Conservation (phyloP, 768 basidiomycete species). For the Clitopilus hobsonii region DNA sequence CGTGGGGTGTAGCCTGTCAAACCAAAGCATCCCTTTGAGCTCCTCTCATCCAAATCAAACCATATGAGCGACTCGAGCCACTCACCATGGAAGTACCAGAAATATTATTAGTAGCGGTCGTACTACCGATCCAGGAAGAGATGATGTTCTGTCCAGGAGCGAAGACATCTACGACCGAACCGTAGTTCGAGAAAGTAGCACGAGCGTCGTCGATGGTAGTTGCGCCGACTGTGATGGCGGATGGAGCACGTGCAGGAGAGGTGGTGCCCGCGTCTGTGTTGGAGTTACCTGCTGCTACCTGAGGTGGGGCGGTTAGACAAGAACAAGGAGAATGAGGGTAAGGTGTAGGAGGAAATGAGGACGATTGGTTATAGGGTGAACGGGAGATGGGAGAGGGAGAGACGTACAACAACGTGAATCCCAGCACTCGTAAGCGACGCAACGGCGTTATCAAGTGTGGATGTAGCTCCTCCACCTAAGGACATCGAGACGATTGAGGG, state of each 20-base stretch:
- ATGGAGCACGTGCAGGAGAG: conserved; percentile 26
- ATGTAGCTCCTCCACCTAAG: conserved; percentile 2
- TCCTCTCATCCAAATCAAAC: too few species aligned
- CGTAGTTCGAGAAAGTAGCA: conserved; percentile 31
- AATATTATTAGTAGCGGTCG: conserved; percentile 18
- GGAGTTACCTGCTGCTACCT: conserved; percentile 25
- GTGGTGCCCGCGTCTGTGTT: conserved; percentile 19
- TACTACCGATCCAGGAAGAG: conserved; percentile 13
- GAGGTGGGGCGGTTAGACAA: too few species aligned
- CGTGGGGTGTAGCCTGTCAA: conserved; percentile 33
- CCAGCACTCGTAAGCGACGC: conserved; percentile 10
- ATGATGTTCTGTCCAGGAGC: conserved; percentile 25
- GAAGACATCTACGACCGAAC: conserved; percentile 28
- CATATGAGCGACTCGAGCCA: too few species aligned
- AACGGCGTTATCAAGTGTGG: conserved; percentile 1
- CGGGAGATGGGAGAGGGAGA: too few species aligned
- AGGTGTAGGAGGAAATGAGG: too few species aligned
- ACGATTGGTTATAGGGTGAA: not conserved
- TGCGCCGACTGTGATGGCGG: conserved; percentile 31
- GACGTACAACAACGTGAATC: conserved; percentile 22
- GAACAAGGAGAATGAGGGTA: too few species aligned
- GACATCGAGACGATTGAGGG: conserved; percentile 4
- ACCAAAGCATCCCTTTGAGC: too few species aligned
- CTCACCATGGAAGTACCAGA: conserved; percentile 24
- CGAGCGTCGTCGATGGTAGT: conserved; percentile 22